These are phyloP conservation scores for Pilobolus umbonatus DNA, from an alignment of 192 early-diverging fungal species.

Conservation along the genomic window DNA sequence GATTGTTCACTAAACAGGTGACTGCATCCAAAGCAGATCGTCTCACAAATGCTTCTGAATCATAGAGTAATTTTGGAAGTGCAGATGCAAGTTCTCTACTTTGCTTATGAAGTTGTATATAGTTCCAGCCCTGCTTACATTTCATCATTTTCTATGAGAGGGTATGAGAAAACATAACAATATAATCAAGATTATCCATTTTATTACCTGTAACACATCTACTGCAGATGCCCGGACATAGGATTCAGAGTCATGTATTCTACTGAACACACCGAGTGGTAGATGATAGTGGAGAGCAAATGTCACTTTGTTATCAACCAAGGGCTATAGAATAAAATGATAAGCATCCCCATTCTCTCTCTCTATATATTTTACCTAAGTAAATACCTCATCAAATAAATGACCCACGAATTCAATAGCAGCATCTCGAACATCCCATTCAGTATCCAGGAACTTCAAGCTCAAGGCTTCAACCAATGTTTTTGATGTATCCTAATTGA, in stretches of 20 bases:
- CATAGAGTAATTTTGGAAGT: slow-evolving; percentile 42
- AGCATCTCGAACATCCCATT: slow-evolving; percentile 52
- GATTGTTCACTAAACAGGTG: slow-evolving; percentile 40
- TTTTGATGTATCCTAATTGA: slow-evolving; percentile 7
- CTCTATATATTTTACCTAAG: background rate
- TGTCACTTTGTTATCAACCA: slow-evolving; percentile 14
- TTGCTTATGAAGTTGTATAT: slow-evolving; percentile 34
- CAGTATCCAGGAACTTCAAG: slow-evolving; percentile 39
- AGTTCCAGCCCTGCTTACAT: slow-evolving; percentile 42
- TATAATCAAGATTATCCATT: background rate
- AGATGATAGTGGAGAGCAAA: slow-evolving; percentile 42
- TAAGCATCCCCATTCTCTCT: background rate
- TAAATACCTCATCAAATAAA: slow-evolving; percentile 30
- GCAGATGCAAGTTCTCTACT: slow-evolving; percentile 29
- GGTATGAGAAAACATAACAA: background rate
- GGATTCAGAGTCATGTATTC: slow-evolving; percentile 42
- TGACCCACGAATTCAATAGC: slow-evolving; percentile 44
- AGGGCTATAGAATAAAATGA: background rate
- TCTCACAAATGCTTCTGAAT: slow-evolving; percentile 49
- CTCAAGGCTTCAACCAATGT: slow-evolving; percentile 32
- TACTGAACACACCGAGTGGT: slow-evolving; percentile 32
- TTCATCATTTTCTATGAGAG: slow-evolving; percentile 34
- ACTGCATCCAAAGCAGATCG: slow-evolving; percentile 48
- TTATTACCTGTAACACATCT: slow-evolving; percentile 35
- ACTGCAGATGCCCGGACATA: slow-evolving; percentile 52